Base-by-base conservation (phyloP, 2,329 filamentous ascomycete genomes). In the Colletotrichum tamarilloi region DNA sequence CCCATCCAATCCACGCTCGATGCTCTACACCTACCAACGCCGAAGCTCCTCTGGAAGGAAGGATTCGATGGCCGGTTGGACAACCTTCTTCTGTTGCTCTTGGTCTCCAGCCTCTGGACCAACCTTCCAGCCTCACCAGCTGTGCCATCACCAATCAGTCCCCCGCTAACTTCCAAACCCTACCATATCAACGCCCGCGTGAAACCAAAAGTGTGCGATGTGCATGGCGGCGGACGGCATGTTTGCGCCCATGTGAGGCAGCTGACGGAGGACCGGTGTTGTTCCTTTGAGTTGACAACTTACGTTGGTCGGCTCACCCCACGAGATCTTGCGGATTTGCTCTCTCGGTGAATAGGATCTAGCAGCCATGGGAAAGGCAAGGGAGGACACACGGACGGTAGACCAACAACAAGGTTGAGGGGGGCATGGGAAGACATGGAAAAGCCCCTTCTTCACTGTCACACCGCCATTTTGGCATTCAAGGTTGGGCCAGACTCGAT, bases 61-160 rank as follows among this genome's bases (percentile, higher is more conserved):
- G 58, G 66, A 59, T 49, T 69, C 59, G 59, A 69, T 60, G 66
- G 53, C 58, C 26, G 32, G 59, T 70, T 68, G 60, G 28, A 32
- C 62, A 73, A 73, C 66, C 66, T 70, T 70, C 66, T 70, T 73
- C 65, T 57, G 70, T 65, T 73, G 62, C 64, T 60, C 69, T 73
- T 70, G 56, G 66, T 70, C 64, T 70, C 66, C 70, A 62, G 55
- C 66, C 70, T 68, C 55, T 60, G 32, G 53, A 46, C 70, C 59
- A 69, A 59, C 66, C 70, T 64, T 64, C 59, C 63, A 62, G 58
- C 53, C 55, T 38, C 24, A 32, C 28, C 58, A 22, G 38, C 52
- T 52, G 69, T 68, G 65, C 58, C 58, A 56, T 62, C 38, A 28
- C 38, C 63, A 35, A 68, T 52, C 35, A 55, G 38, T 22, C 62